A percentile compares a stretch with the other conserved stretches of the same genome.
These are phyloP conservation scores for Phialocephala subalpina DNA, from an alignment of 2,329 filamentous ascomycete genomes.

Conservation along the genomic window DNA sequence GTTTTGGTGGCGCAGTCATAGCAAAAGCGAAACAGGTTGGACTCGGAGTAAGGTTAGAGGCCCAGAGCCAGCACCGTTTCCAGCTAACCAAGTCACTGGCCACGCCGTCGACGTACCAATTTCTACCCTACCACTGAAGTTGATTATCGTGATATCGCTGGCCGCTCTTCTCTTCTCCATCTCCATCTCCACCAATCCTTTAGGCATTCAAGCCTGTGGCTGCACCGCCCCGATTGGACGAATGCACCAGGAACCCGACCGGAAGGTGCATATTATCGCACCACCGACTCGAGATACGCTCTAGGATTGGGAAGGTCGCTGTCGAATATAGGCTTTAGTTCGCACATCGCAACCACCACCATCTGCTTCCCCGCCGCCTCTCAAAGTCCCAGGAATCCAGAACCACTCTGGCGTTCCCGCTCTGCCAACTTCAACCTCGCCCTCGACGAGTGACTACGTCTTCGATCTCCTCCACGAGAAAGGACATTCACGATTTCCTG, in stretches of 20 bases:
- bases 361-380: neutral
- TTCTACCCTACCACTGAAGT: neutral
- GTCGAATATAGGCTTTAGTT: conserved; percentile 5
- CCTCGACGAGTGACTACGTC: neutral
- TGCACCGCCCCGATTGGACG: conserved; percentile 5
- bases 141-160: too few species aligned
- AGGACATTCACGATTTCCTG: neutral
- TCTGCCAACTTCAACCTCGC: neutral
- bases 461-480: neutral
- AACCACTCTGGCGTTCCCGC: neutral
- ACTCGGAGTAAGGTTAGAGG: neutral
- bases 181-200: neutral
- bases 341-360: neutral
- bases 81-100: neutral
- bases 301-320: conserved; percentile 5
- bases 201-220: neutral
- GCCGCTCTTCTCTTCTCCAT: too few species aligned
- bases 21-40: conserved; percentile 5
- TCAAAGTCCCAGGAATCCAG: neutral
- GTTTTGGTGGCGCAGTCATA: neutral
- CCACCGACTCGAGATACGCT: neutral
- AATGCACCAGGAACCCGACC: neutral
- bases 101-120: neutral
- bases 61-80: neutral
- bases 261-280: neutral